Conservation (phyloP, 1,139 yeast genomes). For the Yamadazyma buinensis region DNA sequence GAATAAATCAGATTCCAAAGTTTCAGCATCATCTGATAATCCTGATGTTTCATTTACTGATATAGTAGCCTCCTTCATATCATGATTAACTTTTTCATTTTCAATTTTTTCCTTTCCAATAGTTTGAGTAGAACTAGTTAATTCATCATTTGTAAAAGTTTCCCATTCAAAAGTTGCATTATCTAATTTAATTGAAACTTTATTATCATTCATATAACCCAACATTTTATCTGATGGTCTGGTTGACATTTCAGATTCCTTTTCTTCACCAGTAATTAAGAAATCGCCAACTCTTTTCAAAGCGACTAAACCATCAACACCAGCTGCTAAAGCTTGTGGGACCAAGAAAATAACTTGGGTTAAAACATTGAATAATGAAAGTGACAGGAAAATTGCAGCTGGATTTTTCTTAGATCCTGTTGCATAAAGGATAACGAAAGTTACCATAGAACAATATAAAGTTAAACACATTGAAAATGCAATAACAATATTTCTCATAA, state of each 20-base stretch:
- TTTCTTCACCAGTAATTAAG: slow-evolving; percentile 36
- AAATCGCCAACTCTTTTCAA: slow-evolving; percentile 56
- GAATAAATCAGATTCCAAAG: slow-evolving; percentile 13
- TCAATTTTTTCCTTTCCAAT: slow-evolving; percentile 4
- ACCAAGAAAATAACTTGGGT: slow-evolving; percentile 53
- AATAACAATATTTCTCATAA: slow-evolving; percentile 54
- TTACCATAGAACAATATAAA: slow-evolving; percentile 62
- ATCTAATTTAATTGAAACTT: slow-evolving; percentile 23
- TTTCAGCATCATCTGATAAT: slow-evolving; percentile 18
- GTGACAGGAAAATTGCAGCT: slow-evolving; percentile 74
- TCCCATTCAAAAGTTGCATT: slow-evolving; percentile 38
- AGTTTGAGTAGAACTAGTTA: slow-evolving; percentile 10
- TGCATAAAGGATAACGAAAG: slow-evolving; percentile 69
- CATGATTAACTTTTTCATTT: background rate
- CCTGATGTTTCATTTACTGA: background rate
- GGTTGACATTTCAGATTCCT: slow-evolving; percentile 16
- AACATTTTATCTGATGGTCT: slow-evolving; percentile 4
- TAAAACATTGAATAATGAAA: slow-evolving; percentile 66
- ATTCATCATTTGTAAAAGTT: slow-evolving; percentile 25
- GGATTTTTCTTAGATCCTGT: slow-evolving; percentile 46
- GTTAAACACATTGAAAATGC: slow-evolving; percentile 63
- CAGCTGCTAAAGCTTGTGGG: slow-evolving; percentile 70
- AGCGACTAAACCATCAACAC: slow-evolving; percentile 68
- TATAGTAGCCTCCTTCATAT: background rate
- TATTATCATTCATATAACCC: slow-evolving; percentile 16